Percentiles rank a stretch among this genome's conserved stretches.
Conservation (phyloP, 1,139 yeast species). For the Kurtzmaniella quercitrusa region DNA sequence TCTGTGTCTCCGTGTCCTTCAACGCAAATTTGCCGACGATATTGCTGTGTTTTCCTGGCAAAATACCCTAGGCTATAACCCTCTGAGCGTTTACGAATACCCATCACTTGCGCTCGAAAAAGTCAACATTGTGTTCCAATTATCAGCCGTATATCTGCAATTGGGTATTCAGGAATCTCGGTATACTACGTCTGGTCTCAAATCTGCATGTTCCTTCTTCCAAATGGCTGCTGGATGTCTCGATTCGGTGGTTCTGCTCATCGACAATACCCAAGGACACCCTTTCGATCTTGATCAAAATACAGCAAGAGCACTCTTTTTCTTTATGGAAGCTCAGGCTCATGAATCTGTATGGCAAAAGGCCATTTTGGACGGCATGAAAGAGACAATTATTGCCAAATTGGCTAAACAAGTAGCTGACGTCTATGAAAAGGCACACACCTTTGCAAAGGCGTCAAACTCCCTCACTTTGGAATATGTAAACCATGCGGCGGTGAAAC, state of each 20-base stretch:
- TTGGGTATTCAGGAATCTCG: constrained; percentile 45
- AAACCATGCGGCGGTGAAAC: constrained; percentile 54
- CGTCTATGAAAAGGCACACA: constrained; percentile 48
- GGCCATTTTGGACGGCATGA: constrained; percentile 48
- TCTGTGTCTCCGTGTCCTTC: constrained; percentile 24
- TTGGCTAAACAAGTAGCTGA: constrained; percentile 60
- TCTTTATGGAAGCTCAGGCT: constrained; percentile 75
- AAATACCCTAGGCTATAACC: constrained; percentile 57
- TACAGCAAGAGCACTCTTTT: constrained; percentile 25
- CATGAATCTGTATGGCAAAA: constrained; percentile 85
- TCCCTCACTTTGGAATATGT: constrained; percentile 61
- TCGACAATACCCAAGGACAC: constrained; percentile 9
- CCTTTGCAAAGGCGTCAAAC: constrained; percentile 44
- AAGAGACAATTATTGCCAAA: constrained; percentile 59
- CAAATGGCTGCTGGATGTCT: constrained; percentile 74
- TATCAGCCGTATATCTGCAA: constrained; percentile 61
- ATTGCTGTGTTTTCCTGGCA: constrained; percentile 63
- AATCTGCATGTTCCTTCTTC: constrained; percentile 58
- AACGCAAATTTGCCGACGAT: constrained; percentile 39
- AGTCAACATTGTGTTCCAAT: constrained; percentile 60
- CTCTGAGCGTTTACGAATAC: constrained; percentile 33
- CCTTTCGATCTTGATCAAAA: constrained; percentile 23
- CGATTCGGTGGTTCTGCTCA: constrained; percentile 8
- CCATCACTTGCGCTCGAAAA: constrained; percentile 55
- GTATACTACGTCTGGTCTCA: constrained; percentile 51